Base-by-base conservation (phyloP, 306 rosid species). In the Gastrolobium villosum region DNA sequence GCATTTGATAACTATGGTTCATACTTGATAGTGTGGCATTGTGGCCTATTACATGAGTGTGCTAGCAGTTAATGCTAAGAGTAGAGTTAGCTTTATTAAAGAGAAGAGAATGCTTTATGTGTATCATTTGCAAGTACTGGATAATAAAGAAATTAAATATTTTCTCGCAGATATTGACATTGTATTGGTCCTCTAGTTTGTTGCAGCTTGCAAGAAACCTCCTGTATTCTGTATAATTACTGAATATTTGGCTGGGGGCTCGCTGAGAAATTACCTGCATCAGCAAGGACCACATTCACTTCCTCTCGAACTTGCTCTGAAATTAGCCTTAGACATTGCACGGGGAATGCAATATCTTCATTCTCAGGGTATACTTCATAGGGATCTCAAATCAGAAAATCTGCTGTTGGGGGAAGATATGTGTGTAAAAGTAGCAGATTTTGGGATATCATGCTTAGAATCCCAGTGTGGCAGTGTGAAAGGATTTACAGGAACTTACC, bases 301-400 rank as follows among this genome's bases (percentile, higher is more conserved):
- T 76, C 94, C 99, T 6, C 93, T 80, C 32, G 69, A 86, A 52
- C 80, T 90, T 43, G 96, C 90, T 82, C 82, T 95, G 77, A 90
- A 88, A 72, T 63, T 95, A 70, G 91, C 94, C 65, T 82, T 93
- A 7, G 94, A 93, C 82, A 91, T 95, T 61, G 90, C 97, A 0
- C 83, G 85, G 0, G 99, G 98, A 61, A 93, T 95, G 99, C 90
- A 84, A 61, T 95, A 85, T 84, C 99, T 95, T 83, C 99, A 95
- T 80, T 87, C 97, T 20, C 90, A 87, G 73, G 97, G 99, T 35
- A 81, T 95, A 61, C 99, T 95, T 55, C 99, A 95, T 52, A 91
- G 99, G 84, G 99, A 95, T 84, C 98, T 95, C 73, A 95, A 95
- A 79, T 95, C 99, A 63, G 99, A 95, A 74, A 95, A 95, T 39